Conservation (phyloP, 176 grass and related monocot genomes). For the Metroxylon sagu region DNA sequence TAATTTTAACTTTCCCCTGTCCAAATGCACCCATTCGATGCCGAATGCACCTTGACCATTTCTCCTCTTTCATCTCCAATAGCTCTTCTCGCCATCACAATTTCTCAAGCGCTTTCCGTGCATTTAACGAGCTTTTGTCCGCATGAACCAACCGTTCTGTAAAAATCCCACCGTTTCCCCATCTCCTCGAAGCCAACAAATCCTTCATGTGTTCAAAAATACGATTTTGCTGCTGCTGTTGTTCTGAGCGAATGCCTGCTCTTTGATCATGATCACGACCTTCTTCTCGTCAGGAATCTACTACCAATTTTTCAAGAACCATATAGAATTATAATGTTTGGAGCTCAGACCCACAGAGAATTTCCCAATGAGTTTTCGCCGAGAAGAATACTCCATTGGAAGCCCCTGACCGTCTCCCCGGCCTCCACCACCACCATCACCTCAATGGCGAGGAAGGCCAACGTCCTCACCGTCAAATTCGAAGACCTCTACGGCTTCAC, state of each 20-base stretch:
- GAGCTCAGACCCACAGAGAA: slow-evolving; percentile 26
- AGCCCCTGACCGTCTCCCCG: not conserved
- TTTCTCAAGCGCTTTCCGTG: too few relatives aligned
- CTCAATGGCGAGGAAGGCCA: slow-evolving; percentile 16
- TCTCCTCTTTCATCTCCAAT: too few relatives aligned
- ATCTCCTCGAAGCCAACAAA: not conserved
- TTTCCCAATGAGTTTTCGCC: slow-evolving; percentile 16
- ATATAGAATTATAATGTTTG: slow-evolving; percentile 20
- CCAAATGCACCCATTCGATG: too few relatives aligned
- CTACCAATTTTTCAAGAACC: not conserved
- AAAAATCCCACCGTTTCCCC: not conserved
- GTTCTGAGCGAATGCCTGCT: not conserved
- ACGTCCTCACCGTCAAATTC: slow-evolving; percentile 56
- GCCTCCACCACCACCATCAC: slow-evolving; percentile 3
- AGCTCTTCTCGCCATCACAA: too few relatives aligned
- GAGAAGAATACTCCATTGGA: slow-evolving; percentile 25
- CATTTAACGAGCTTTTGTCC: not conserved
- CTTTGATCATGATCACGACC: not conserved
- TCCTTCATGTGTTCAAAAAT: not conserved
- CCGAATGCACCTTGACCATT: too few relatives aligned
- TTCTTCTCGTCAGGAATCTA: not conserved
- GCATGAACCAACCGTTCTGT: not conserved
- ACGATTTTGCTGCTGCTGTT: not conserved
- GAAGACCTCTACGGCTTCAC: slow-evolving; percentile 82
- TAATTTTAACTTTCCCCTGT: too few relatives aligned